phyloP scores from a whole-genome alignment of 805 yeast species.

The Yarrowia bubula region DNA sequence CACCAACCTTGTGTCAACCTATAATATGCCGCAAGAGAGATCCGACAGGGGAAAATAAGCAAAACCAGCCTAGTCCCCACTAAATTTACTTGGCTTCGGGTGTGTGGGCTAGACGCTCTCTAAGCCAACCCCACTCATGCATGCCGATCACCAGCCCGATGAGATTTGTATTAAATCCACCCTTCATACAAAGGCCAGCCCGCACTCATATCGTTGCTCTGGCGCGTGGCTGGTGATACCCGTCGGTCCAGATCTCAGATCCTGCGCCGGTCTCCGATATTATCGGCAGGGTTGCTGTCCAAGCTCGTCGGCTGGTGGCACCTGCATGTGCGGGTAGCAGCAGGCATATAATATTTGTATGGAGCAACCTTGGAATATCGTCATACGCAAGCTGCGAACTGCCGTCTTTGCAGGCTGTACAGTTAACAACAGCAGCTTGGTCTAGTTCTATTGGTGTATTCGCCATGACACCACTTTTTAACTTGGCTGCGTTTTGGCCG shows the following conservation, averaged over 20 bases:
- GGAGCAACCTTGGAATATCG: too few species aligned
- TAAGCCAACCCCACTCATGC: not conserved
- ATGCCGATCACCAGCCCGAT: slow-evolving; percentile 9
- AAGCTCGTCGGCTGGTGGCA: not conserved
- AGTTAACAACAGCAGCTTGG: too few species aligned
- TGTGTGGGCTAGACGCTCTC: not conserved
- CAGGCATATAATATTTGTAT: not conserved
- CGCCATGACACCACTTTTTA: too few species aligned
- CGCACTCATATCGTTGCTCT: slow-evolving; percentile 1
- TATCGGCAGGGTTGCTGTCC: not conserved
- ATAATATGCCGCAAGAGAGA: not conserved
- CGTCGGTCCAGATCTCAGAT: slow-evolving; percentile 2
- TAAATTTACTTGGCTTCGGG: not conserved
- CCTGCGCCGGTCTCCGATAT: not conserved
- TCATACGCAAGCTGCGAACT: too few species aligned
- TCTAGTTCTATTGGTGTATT: too few species aligned
- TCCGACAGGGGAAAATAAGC: not conserved
- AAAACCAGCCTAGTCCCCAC: not conserved
- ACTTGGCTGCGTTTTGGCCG: too few species aligned
- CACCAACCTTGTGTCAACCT: not conserved
- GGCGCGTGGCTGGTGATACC: slow-evolving; percentile 6
- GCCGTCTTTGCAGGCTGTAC: too few species aligned
- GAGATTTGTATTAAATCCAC: not conserved
- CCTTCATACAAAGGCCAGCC: not conserved
- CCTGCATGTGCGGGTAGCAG: not conserved